Base-by-base conservation (phyloP, 2,329 filamentous ascomycete genomes). In the Lizonia empirigonia region DNA sequence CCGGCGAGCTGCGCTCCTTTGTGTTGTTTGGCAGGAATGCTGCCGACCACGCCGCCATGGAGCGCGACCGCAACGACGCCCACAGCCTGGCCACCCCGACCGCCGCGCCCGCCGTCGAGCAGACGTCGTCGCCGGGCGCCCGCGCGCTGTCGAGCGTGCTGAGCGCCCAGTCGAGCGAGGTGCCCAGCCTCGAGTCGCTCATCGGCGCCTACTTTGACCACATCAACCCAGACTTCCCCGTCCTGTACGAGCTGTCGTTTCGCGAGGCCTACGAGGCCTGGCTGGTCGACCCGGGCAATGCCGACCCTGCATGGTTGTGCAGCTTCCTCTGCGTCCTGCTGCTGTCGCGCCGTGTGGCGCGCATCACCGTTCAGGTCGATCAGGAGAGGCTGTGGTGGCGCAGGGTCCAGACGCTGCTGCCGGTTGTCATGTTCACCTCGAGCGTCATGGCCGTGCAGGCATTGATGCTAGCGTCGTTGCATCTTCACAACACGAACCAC, bases 401-500 rank as follows among this genome's bases (percentile, higher is more conserved):
- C 16, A 65, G 73, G 20, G 70, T 74, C 6, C 74, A 76, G 55
- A 65, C 67, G 5, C 64, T 77, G 3, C 64, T 77, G 10, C 72
- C 76, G 1, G 72, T 71, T 10, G 74, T 77, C 27, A 66, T 76
- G 40, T 77, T 77, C 55, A 76, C 74, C 1, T 76, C 76, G 4
- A 76, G 71, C 59, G 60, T 77, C 23, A 63, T 64, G 40, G 72
- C 76, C 0, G 70, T 78, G 8, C 75, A 77, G 60, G 73, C 75
- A 4, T 62, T 78, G 34, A 60, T 78, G 61, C 69, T 78, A 8
- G 71, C 74, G 7, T 72, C 75, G 8, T 58, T 77, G 5, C 75
- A 78, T 50, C 72, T 78, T 22, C 75, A 78, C 64, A 77, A 78
- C 56, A 76, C 75, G 1, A 76, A 75, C 58, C 74, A 76, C 52